phyloP scores from a whole-genome alignment of 2,329 filamentous ascomycete species.

The Fusarium mexicanum region DNA sequence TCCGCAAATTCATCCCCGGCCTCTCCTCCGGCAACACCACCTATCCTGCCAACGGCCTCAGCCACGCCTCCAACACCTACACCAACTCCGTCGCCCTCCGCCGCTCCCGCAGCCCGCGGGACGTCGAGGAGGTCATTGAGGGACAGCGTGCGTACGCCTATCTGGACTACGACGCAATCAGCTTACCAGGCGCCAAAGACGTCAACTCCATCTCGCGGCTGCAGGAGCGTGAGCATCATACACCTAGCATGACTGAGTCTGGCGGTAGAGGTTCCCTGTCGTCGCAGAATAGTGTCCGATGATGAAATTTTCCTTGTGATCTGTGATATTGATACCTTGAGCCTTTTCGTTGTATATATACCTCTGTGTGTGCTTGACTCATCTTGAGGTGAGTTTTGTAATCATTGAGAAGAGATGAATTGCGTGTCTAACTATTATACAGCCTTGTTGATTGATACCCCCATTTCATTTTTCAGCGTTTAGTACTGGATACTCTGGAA shows the following conservation, averaged over 20 bases:
- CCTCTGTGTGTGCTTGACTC: neutral
- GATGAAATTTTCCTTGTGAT: constrained; percentile 5
- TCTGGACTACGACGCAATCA: constrained; percentile 27
- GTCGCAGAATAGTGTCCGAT: constrained; percentile 21
- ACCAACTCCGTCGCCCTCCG: constrained; percentile 2
- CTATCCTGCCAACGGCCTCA: constrained; percentile 20
- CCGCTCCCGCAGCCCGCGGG: neutral
- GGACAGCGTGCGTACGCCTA: constrained; percentile 15
- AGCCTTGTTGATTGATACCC: neutral
- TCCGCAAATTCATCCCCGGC: constrained; percentile 31
- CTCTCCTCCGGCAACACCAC: constrained; percentile 15
- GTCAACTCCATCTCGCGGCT: constrained; percentile 10
- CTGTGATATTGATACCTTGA: constrained; percentile 14
- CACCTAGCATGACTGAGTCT: constrained; percentile 18
- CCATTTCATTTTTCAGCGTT: neutral
- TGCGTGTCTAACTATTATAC: constrained; percentile 1
- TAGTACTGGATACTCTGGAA: constrained; percentile 22
- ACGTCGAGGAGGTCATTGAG: constrained; percentile 10
- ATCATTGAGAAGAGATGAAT: neutral
- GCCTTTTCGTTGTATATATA: neutral
- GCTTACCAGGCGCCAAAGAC: constrained; percentile 33
- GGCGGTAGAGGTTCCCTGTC: constrained; percentile 15
- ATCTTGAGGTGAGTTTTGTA: constrained; percentile 15
- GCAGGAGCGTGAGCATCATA: constrained; percentile 8
- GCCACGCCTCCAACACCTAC: constrained; percentile 10